Conservation (phyloP, 2,329 filamentous ascomycete species). For the Biscogniauxia sp. region DNA sequence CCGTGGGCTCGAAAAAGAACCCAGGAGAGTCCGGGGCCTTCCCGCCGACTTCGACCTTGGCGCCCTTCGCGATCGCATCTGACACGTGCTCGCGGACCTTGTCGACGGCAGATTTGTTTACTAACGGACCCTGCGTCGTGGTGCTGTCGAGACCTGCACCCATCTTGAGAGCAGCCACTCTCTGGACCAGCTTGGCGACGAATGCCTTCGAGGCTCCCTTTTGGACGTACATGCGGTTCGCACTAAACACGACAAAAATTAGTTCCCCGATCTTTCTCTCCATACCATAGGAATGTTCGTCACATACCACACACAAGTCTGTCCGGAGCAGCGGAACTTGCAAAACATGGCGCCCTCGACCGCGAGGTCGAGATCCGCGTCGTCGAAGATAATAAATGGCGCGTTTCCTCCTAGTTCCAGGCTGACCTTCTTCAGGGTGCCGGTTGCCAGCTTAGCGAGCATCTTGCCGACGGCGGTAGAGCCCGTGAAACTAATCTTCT, state of each 20-base stretch:
- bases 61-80: conserved; percentile 74
- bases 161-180: conserved; percentile 68
- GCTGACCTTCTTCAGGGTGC: conserved; percentile 62
- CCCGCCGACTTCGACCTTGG: conserved; percentile 68
- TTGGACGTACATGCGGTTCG: conserved; percentile 62
- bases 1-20: conserved; percentile 74
- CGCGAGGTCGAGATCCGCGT: conserved; percentile 61
- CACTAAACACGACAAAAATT: conserved; percentile 20
- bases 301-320: conserved; percentile 62
- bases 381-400: conserved; percentile 75
- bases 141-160: conserved; percentile 53
- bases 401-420: conserved; percentile 75
- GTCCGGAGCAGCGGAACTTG: conserved; percentile 71
- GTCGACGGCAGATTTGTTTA: conserved; percentile 63
- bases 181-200: conserved; percentile 60
- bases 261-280: too few relatives aligned
- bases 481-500: conserved; percentile 74
- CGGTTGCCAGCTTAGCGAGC: conserved; percentile 68
- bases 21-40: conserved; percentile 57
- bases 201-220: conserved; percentile 58
- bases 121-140: conserved; percentile 73
- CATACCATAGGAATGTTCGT: too few relatives aligned
- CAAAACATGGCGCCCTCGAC: conserved; percentile 63
- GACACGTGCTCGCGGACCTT: conserved; percentile 76
- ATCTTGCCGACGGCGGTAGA: conserved; percentile 45